phyloP scores from a whole-genome alignment of 495 filamentous ascomycete species.

The Penicillium taxi region DNA sequence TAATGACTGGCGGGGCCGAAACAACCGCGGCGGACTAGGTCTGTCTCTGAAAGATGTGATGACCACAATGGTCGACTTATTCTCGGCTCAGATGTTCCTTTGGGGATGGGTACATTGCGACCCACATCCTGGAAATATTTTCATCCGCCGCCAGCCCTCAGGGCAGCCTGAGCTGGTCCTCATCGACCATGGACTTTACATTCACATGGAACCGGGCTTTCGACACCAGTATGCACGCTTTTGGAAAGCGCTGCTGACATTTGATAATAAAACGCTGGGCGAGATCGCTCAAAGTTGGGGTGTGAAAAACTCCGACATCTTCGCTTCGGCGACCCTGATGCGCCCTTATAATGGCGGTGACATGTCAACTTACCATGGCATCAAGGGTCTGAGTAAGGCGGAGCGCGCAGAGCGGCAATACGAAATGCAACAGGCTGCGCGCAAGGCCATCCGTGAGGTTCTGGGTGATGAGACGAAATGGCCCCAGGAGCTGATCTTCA shows the following conservation, averaged over 20 bases:
- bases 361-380: constrained; percentile 48
- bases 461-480: constrained; percentile 85
- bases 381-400: constrained; percentile 52
- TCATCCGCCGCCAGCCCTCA: constrained; percentile 74
- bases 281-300: constrained; percentile 73
- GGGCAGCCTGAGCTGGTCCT: constrained; percentile 85
- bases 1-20: constrained; percentile 64
- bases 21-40: constrained; percentile 69
- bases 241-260: constrained; percentile 88
- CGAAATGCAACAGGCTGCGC: constrained; percentile 78
- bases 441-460: constrained; percentile 73
- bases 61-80: constrained; percentile 92
- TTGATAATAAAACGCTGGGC: constrained; percentile 75
- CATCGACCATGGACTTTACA: constrained; percentile 94
- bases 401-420: constrained; percentile 55
- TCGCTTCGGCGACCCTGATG: constrained; percentile 84
- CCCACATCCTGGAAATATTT: constrained; percentile 94
- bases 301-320: constrained; percentile 78
- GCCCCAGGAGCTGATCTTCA: constrained; percentile 85
- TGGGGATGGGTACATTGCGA: constrained; percentile 93
- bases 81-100: constrained; percentile 93
- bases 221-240: constrained; percentile 83
- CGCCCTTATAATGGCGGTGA: constrained; percentile 84
- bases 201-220: constrained; percentile 78
- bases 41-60: constrained; percentile 77